Percentiles rank a stretch among this genome's conserved stretches.
These are phyloP conservation scores for Saccharomycopsis crataegensis DNA, from an alignment of 1,139 yeast species.

Conservation along the genomic window DNA sequence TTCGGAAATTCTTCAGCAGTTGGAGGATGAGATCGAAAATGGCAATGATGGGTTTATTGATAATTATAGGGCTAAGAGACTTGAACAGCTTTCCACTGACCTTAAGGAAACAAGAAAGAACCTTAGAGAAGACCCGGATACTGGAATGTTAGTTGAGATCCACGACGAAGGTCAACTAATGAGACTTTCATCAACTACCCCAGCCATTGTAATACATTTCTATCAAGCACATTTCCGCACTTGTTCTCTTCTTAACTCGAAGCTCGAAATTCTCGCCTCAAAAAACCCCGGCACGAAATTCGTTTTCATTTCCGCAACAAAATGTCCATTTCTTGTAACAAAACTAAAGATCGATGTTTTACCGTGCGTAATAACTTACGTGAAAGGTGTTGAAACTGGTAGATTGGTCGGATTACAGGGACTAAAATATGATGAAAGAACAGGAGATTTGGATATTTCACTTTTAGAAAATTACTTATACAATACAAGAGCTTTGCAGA, in stretches of 20 bases:
- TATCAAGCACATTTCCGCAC: slow-evolving; percentile 53
- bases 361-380: slow-evolving; percentile 65
- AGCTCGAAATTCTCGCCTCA: slow-evolving; percentile 41
- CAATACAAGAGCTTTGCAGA: slow-evolving; percentile 29
- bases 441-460: slow-evolving; percentile 34
- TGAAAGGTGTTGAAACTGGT: slow-evolving; percentile 48
- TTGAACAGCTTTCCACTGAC: slow-evolving; percentile 48
- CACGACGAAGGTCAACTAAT: slow-evolving; percentile 50
- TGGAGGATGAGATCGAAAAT: slow-evolving; percentile 24
- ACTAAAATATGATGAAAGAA: slow-evolving; percentile 35
- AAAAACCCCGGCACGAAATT: slow-evolving; percentile 53
- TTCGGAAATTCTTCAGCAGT: slow-evolving; percentile 7
- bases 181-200: slow-evolving; percentile 38
- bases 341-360: slow-evolving; percentile 56
- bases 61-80: slow-evolving; percentile 66
- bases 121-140: slow-evolving; percentile 36
- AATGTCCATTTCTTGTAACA: slow-evolving; percentile 65
- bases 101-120: slow-evolving; percentile 35
- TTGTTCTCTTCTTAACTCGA: slow-evolving; percentile 52
- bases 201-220: slow-evolving; percentile 53
- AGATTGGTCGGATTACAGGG: slow-evolving; percentile 64
- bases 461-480: slow-evolving; percentile 41
- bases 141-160: slow-evolving; percentile 29
- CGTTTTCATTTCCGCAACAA: slow-evolving; percentile 50
- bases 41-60: slow-evolving; percentile 63